Evolutionary conservation across 768 basidiomycete species (phyloP).

Genomic region (Neoboletus magnificus): DNA sequence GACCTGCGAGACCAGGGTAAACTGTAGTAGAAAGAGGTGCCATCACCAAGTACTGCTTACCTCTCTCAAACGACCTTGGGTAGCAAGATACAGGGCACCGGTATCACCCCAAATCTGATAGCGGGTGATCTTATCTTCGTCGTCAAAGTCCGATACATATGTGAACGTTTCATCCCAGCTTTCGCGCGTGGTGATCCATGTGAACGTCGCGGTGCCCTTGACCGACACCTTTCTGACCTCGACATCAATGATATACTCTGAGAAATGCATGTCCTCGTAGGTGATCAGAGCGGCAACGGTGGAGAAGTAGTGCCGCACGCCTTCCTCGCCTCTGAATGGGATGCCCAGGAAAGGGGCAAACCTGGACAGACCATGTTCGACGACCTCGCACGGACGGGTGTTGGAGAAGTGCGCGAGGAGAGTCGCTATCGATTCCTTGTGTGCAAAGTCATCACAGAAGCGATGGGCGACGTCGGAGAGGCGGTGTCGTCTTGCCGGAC

Average conservation of each 20-base stretch:
- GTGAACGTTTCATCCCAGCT: slow-evolving; percentile 62
- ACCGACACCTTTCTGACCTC: slow-evolving; percentile 50
- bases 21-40: background rate
- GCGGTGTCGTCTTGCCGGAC: slow-evolving; percentile 13
- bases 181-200: slow-evolving; percentile 50
- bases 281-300: slow-evolving; percentile 43
- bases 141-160: slow-evolving; percentile 60
- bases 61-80: slow-evolving; percentile 40
- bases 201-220: slow-evolving; percentile 53
- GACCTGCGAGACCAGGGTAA: background rate
- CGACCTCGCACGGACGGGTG: slow-evolving; percentile 39
- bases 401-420: slow-evolving; percentile 52
- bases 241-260: slow-evolving; percentile 52
- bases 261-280: slow-evolving; percentile 52
- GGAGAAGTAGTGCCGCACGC: slow-evolving; percentile 48
- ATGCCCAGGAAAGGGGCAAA: slow-evolving; percentile 63
- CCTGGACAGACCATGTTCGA: slow-evolving; percentile 52
- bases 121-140: slow-evolving; percentile 48
- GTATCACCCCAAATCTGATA: slow-evolving; percentile 73
- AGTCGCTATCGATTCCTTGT: slow-evolving; percentile 38
- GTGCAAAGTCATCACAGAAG: slow-evolving; percentile 54
- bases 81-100: slow-evolving; percentile 59
- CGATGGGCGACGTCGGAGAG: slow-evolving; percentile 44
- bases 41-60: slow-evolving; percentile 4
- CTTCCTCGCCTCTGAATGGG: slow-evolving; percentile 42